Percentiles rank a stretch among this genome's conserved stretches.
phyloP scores from a whole-genome alignment of 2,329 filamentous ascomycete species.

The Aureobasidium sp. region DNA sequence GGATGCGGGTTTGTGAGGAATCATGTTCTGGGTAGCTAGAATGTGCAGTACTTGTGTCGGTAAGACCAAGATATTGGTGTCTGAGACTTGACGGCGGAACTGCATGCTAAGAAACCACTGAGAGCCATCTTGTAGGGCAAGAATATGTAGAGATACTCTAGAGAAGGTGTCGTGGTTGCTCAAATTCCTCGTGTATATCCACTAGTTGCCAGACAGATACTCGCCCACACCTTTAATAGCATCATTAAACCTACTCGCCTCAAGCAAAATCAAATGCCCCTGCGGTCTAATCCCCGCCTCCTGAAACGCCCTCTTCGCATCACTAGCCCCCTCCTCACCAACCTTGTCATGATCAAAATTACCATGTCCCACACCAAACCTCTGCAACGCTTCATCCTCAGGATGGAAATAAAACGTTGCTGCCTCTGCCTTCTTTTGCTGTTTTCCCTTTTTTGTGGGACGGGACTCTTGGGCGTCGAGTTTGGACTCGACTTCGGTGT shows the following conservation, averaged over 20 bases:
- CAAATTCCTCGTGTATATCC: background rate
- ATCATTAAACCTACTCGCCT: constrained; percentile 65
- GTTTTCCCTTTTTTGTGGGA: constrained; percentile 59
- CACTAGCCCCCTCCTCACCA: constrained; percentile 68
- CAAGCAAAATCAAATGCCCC: constrained; percentile 81
- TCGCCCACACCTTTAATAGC: constrained; percentile 71
- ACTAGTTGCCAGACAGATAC: constrained; percentile 48
- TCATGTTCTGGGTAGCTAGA: too few species aligned
- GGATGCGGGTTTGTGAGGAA: too few species aligned
- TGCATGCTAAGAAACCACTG: too few species aligned
- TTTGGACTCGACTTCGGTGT: constrained; percentile 76
- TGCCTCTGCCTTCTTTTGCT: constrained; percentile 36
- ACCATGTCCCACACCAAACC: constrained; percentile 62
- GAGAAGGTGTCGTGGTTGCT: background rate
- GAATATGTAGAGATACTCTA: too few species aligned
- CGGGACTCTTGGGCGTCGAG: constrained; percentile 60
- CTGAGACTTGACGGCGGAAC: too few species aligned
- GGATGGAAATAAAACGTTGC: constrained; percentile 87
- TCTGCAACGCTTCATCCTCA: constrained; percentile 84
- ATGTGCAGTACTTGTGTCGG: too few species aligned
- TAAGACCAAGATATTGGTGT: too few species aligned
- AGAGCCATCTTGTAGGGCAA: too few species aligned
- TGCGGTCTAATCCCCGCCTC: constrained; percentile 81
- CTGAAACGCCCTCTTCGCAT: constrained; percentile 91
- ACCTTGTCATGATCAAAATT: constrained; percentile 74